Percentiles rank a stretch among this genome's conserved stretches.
Evolutionary conservation across 495 filamentous ascomycete species (phyloP).

Genomic region (Venustampulla echinocandica): DNA sequence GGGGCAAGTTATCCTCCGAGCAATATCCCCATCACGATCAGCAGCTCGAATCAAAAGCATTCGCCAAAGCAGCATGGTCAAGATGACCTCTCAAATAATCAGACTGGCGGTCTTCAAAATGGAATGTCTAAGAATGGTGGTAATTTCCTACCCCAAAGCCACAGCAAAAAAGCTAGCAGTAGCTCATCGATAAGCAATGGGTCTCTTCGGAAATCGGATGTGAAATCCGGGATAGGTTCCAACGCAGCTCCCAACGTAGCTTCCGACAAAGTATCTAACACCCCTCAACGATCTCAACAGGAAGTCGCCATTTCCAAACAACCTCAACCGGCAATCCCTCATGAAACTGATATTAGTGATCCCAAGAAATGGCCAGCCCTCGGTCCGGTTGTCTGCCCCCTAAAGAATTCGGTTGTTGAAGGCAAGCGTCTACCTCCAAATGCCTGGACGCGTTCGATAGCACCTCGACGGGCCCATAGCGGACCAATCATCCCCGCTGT

Average conservation of each 20-base stretch:
- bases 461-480: neutral
- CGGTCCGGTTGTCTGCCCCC: conserved; percentile 1
- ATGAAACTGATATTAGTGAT: conserved; percentile 2
- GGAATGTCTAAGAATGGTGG: neutral
- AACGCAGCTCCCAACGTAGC: neutral
- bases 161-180: conserved; percentile 8
- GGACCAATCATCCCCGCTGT: conserved; percentile 9
- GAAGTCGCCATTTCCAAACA: neutral
- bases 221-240: neutral
- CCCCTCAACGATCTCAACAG: neutral
- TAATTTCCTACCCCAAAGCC: too few relatives aligned
- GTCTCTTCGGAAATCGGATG: conserved; percentile 14
- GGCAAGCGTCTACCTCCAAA: conserved; percentile 9
- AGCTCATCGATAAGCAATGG: neutral
- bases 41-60: too few relatives aligned
- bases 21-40: too few relatives aligned
- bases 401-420: conserved; percentile 9
- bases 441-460: neutral
- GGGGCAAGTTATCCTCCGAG: too few relatives aligned
- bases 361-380: conserved; percentile 8
- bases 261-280: neutral
- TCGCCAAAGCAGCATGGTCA: neutral
- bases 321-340: neutral
- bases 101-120: neutral
- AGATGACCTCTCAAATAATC: too few relatives aligned